Conservation (phyloP, 73 alveolate genomes). For the Blepharisma japonicum region DNA sequence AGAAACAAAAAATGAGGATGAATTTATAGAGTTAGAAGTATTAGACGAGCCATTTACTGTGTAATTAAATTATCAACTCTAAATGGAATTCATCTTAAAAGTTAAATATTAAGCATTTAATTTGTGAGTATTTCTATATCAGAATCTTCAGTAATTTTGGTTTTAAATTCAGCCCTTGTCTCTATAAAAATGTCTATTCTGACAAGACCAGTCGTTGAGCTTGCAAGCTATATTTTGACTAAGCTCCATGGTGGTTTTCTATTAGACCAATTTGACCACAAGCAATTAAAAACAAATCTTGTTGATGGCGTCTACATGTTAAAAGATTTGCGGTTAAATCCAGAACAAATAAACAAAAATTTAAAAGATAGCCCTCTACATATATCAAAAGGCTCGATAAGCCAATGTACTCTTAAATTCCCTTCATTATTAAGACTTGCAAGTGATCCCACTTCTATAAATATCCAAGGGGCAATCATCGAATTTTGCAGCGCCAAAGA, state of each 20-base stretch:
- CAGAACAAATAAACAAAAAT: neutral
- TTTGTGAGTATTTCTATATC: no score
- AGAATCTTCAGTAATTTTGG: no score
- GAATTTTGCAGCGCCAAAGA: constrained; percentile 8
- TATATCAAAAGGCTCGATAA: neutral
- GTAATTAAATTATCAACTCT: no score
- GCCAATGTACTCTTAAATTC: neutral
- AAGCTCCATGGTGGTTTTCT: constrained; percentile 25
- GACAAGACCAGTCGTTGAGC: constrained; percentile 28
- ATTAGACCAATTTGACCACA: neutral
- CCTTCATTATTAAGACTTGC: neutral
- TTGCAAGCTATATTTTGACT: neutral
- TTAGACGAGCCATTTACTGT: no score
- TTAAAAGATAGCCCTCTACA: constrained; percentile 14
- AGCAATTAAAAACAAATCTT: constrained; percentile 1
- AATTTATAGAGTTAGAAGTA: no score
- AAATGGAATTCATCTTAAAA: no score
- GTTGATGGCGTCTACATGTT: neutral
- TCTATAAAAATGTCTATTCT: constrained; percentile 16
- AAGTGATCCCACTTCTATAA: neutral
- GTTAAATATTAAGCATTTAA: no score
- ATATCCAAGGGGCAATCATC: neutral
- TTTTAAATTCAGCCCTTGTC: no score
- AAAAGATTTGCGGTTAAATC: neutral
- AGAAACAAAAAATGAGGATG: neutral